Evolutionary conservation across 345 rosid genomes (phyloP).

Genomic region (Linum usitatissimum): DNA sequence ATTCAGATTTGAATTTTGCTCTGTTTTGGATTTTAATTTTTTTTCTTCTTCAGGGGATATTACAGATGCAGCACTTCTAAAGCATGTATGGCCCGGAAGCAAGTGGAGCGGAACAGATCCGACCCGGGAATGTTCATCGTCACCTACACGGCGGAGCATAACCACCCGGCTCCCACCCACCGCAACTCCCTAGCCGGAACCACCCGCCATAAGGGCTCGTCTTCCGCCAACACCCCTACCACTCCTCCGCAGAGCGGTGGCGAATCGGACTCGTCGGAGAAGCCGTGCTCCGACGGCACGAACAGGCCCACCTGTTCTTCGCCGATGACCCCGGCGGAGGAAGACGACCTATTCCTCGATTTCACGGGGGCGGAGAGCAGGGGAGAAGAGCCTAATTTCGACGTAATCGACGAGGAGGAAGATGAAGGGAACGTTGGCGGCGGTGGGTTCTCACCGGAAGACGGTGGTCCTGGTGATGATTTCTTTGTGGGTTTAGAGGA

Average conservation of each 20-base stretch:
- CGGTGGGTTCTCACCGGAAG: slow-evolving; percentile 30
- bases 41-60: slow-evolving; percentile 50
- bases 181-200: slow-evolving; percentile 90
- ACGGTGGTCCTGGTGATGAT: slow-evolving; percentile 60
- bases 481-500: slow-evolving; percentile 76
- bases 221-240: slow-evolving; percentile 15
- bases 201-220: slow-evolving; percentile 1
- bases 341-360: slow-evolving; percentile 31
- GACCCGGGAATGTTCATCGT: slow-evolving; percentile 82
- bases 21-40: background rate
- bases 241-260: too few species aligned
- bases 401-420: slow-evolving; percentile 43
- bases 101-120: slow-evolving; percentile 96
- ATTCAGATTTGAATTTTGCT: background rate
- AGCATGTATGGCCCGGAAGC: slow-evolving; percentile 93
- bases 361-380: slow-evolving; percentile 33
- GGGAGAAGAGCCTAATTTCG: slow-evolving; percentile 25
- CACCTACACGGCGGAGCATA: slow-evolving; percentile 93
- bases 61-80: slow-evolving; percentile 94
- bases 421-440: slow-evolving; percentile 25
- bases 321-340: slow-evolving; percentile 52
- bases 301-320: background rate
- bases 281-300: background rate
- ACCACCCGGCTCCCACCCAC: slow-evolving; percentile 90
- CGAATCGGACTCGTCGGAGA: background rate